Evolutionary conservation across 805 yeast species (phyloP), one percentile per base, ranked within the genome.

Genomic region (Ogataea polymorpha): DNA sequence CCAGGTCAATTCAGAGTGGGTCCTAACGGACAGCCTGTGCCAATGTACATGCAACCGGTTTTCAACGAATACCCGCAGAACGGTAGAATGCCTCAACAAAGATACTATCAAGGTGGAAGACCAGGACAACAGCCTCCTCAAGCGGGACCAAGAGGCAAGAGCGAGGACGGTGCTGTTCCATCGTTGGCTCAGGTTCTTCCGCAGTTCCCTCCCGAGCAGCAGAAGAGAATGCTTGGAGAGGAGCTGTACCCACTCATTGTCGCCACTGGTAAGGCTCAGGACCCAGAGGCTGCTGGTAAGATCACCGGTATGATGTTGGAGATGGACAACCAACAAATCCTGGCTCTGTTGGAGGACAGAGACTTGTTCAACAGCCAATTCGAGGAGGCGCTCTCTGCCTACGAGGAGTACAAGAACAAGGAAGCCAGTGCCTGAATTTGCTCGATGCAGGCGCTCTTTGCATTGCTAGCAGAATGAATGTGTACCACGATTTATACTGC

Each of bases 301-400:
- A 87, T 93, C 66, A 93, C 99, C 54, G 97, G 98, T 75, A 93
- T 93, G 98, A 80, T 93, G 75, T 79, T 93, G 63, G 96, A 90
- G 65, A 81, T 91, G 80, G 95, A 89, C 63, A 86, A 86, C 70
- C 80, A 80, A 61, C 96, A 91, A 72, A 86, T 93, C 58, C 71
- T 90, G 61, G 84, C 85, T 48, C 76, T 91, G 66, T 79, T 88
- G 67, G 95, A 87, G 63, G 93, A 90, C 66, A 96, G 88, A 52
- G 89, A 80, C 58, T 78, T 84, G 56, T 86, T 93, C 75, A 82
- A 82, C 73, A 80, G 81, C 67, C 96, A 89, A 68, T 88, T 91
- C 64, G 84, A 83, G 59, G 98, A 91, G 69, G 99, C 99, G 55
- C 79, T 83, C 58, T 79, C 83, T 70, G 97, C 97, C 63, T 91